Base-by-base conservation (phyloP, 2,329 filamentous ascomycete genomes). In the Colletotrichum godetiae region DNA sequence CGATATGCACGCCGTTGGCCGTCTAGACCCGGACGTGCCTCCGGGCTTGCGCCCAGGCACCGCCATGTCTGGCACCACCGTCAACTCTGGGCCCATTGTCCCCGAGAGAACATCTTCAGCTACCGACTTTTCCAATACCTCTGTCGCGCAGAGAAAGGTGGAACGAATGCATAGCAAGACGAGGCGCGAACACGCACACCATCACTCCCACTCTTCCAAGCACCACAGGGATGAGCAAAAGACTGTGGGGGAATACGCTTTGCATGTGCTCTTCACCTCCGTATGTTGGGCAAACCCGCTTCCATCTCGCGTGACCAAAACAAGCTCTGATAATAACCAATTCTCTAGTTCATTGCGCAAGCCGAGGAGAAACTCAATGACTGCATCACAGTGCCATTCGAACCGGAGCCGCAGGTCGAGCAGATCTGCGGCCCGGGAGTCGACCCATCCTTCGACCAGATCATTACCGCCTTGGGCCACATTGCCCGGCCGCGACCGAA, bases 361-460 rank as follows among this genome's bases (percentile, higher is more conserved):
- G 97, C 97, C n/a, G 97, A 99, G 82, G 94, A 97, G 76, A 98
- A 98, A 84, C 93, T 99, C 76, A 95, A 94, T 77, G 92, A 95
- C 78, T 98, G 95, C 80, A 93, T 98, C 78, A 92, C 93, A 63
- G 90, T 93, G 55, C 89, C 94, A 8, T 92, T 94, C 76, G 93
- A 96, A 68, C 91, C 92, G 3, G 94, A 98, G 79, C 93, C 94
- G 19, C 91, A 93, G 59, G 93, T 99, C 61, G 97, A 99, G 81
- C 88, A 91, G 64, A 93, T 98, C 76, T 99, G 97, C 83, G 97
- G 97, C 1, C 93, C 93, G 53, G 95, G 95, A 19, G 93, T 94
- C 53, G 97, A 99, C 81, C 89, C 92, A 1, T 91, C 91, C 12
- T 99, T 99, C 80, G 97, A 99, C 82, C 96, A 98, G 83, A 90